Conservation (phyloP, 2,329 filamentous ascomycete genomes). For the Cytospora mali region DNA sequence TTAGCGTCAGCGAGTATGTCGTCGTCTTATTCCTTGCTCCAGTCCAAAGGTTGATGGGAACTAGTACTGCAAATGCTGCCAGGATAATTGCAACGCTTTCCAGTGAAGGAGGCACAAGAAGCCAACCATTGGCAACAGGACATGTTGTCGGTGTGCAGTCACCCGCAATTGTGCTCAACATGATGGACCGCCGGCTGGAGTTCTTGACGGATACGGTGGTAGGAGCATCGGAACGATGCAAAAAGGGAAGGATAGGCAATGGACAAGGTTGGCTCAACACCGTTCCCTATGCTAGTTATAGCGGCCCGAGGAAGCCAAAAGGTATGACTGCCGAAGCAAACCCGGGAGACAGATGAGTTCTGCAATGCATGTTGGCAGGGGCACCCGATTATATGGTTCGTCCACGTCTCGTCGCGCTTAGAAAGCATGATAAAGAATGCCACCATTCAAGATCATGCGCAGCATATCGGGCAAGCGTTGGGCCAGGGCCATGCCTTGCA, state of each 20-base stretch:
- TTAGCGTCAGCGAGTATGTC: conserved; percentile 45
- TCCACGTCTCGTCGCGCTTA: conserved; percentile 5
- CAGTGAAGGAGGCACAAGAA: conserved; percentile 29
- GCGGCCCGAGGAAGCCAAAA: conserved; percentile 13
- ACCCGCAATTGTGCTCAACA: conserved; percentile 25
- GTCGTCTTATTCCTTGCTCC: conserved; percentile 37
- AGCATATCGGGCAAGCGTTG: not conserved
- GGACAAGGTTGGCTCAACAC: not conserved
- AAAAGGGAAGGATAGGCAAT: not conserved
- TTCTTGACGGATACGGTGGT: not conserved
- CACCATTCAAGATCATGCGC: not conserved
- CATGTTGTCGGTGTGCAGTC: conserved; percentile 32
- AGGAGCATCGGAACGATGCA: not conserved
- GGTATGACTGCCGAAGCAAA: conserved; percentile 3
- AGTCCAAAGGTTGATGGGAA: conserved; percentile 32
- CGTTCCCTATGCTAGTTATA: conserved; percentile 11
- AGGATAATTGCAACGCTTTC: conserved; percentile 34
- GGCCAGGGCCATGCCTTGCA: not conserved
- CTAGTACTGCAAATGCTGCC: conserved; percentile 33
- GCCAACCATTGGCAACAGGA: conserved; percentile 29
- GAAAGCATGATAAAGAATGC: not conserved
- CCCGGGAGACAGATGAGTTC: not conserved
- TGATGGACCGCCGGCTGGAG: conserved; percentile 16
- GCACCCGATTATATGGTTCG: not conserved
- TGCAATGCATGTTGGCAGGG: conserved; percentile 10